phyloP scores from a whole-genome alignment of 306 rosid species.

The Sophora flavescens region DNA sequence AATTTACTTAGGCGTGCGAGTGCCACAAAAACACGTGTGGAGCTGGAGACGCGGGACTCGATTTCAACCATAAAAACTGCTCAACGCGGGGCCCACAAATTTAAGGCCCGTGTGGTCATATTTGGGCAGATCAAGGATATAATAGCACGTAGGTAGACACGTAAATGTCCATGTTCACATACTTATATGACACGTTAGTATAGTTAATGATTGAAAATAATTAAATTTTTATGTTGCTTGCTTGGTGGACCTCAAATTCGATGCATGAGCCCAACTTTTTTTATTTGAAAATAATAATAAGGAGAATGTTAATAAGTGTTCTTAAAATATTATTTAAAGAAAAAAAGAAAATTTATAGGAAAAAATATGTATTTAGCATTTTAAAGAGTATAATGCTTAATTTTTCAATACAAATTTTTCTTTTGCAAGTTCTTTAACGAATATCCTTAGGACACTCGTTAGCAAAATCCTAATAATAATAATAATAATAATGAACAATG shows the following conservation, averaged over 20 bases:
- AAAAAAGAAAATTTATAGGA: too few relatives aligned
- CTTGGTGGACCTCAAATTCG: conserved; percentile 27
- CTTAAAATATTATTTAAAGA: too few relatives aligned
- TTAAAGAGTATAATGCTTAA: too few relatives aligned
- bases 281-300: not conserved
- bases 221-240: conserved; percentile 2
- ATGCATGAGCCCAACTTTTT: not conserved
- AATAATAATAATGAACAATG: conserved; percentile 8
- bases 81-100: conserved; percentile 5
- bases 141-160: not conserved
- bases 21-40: conserved; percentile 25
- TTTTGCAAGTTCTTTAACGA: too few relatives aligned
- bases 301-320: too few relatives aligned
- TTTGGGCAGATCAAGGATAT: not conserved
- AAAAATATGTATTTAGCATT: too few relatives aligned
- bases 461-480: too few relatives aligned
- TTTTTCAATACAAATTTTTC: too few relatives aligned
- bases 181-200: not conserved
- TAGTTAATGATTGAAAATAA: not conserved
- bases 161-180: conserved; percentile 33
- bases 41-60: not conserved
- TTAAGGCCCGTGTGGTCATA: too few relatives aligned
- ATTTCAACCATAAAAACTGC: conserved; percentile 42
- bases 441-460: too few relatives aligned
- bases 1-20: not conserved